These are phyloP conservation scores for Pseudonitzschia multiseries DNA, from an alignment of 108 stramenopile species.

Conservation along the genomic window DNA sequence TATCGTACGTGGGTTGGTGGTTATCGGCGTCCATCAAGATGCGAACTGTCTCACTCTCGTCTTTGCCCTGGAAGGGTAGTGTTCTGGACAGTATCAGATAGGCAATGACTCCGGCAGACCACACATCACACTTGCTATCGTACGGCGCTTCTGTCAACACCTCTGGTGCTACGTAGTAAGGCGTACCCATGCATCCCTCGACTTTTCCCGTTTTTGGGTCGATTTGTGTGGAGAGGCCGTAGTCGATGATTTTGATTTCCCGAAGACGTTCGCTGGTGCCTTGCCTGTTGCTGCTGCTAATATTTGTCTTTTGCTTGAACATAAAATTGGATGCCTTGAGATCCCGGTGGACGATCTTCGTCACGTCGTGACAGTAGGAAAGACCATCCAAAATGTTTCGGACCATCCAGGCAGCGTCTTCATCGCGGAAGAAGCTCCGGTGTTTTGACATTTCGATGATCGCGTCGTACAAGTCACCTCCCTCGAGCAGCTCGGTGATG, in stretches of 20 bases:
- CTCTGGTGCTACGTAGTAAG: conserved; percentile 63
- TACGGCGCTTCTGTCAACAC: conserved; percentile 70
- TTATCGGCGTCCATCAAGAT: conserved; percentile 15
- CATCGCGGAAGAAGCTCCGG: conserved; percentile 42
- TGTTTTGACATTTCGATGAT: conserved; percentile 51
- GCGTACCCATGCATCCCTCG: conserved; percentile 10
- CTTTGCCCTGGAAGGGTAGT: conserved; percentile 53
- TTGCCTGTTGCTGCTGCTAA: neutral
- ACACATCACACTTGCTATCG: conserved; percentile 68
- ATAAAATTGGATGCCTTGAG: conserved; percentile 91
- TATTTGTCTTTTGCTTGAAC: conserved; percentile 34
- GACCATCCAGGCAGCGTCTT: conserved; percentile 46
- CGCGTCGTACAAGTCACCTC: conserved; percentile 73
- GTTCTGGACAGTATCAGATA: conserved; percentile 42
- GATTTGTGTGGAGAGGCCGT: conserved; percentile 81
- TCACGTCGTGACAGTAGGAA: conserved; percentile 59
- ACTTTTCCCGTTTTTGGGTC: neutral
- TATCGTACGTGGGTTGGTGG: neutral
- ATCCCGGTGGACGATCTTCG: conserved; percentile 89
- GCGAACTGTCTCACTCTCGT: conserved; percentile 20
- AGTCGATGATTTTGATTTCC: conserved; percentile 94
- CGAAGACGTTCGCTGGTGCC: conserved; percentile 42
- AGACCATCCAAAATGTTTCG: conserved; percentile 60
- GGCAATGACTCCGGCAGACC: conserved; percentile 73
- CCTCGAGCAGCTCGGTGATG: conserved; percentile 39